Evolutionary conservation across 2,329 filamentous ascomycete genomes (phyloP).

Genomic region (Verticillium tricorpus): DNA sequence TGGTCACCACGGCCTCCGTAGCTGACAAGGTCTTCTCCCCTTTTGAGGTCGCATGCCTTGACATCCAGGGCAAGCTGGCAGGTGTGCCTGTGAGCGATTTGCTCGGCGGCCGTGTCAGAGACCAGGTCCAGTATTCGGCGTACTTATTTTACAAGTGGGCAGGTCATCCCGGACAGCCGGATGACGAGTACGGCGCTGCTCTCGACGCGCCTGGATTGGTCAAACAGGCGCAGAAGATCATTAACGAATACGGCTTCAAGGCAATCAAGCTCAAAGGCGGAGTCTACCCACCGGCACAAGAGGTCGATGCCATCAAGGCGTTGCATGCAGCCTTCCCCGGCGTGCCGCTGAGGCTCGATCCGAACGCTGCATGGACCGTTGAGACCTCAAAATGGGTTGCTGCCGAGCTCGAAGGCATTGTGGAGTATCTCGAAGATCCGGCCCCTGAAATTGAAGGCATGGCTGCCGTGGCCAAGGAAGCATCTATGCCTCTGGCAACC

Average conservation of each 20-base stretch:
- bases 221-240: slow-evolving; percentile 29
- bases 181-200: slow-evolving; percentile 34
- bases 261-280: slow-evolving; percentile 39
- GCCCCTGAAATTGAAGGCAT: slow-evolving; percentile 35
- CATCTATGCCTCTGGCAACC: slow-evolving; percentile 35
- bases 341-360: slow-evolving; percentile 30
- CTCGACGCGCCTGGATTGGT: slow-evolving; percentile 28
- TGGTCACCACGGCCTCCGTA: slow-evolving; percentile 36
- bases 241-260: slow-evolving; percentile 36
- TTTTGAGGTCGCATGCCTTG: slow-evolving; percentile 36
- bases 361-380: slow-evolving; percentile 33
- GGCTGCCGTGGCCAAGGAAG: slow-evolving; percentile 34
- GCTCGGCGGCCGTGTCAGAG: slow-evolving; percentile 32
- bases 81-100: slow-evolving; percentile 33
- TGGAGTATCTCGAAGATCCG: slow-evolving; percentile 35
- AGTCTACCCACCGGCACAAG: slow-evolving; percentile 32
- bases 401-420: slow-evolving; percentile 28
- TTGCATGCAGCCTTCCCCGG: slow-evolving; percentile 30
- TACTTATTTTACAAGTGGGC: slow-evolving; percentile 40
- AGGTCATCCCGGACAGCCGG: slow-evolving; percentile 30
- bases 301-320: slow-evolving; percentile 33
- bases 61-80: slow-evolving; percentile 34
- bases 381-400: slow-evolving; percentile 34
- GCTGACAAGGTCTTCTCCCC: slow-evolving; percentile 37
- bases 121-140: slow-evolving; percentile 35